These are phyloP conservation scores for Solanum appendiculatum DNA, from an alignment of 257 asterid species.

Conservation along the genomic window DNA sequence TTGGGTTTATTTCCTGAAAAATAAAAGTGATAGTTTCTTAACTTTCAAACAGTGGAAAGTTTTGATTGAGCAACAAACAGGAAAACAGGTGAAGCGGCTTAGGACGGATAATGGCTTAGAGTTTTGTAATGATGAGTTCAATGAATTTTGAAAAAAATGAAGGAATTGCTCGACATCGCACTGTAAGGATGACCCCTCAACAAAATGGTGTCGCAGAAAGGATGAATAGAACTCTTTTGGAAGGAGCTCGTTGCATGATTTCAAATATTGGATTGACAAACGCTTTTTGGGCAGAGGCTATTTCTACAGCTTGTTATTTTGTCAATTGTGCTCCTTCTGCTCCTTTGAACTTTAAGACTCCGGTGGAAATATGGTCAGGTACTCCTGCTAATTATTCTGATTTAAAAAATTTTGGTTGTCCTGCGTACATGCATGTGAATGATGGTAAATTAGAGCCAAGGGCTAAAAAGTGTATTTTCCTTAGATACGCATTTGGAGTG, in stretches of 20 bases:
- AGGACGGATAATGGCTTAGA: background rate
- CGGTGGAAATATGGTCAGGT: background rate
- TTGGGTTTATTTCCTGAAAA: background rate
- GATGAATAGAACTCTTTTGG: background rate
- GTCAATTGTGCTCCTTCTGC: background rate
- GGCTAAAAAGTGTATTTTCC: background rate
- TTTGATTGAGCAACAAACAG: background rate
- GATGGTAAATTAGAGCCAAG: background rate
- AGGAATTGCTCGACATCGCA: background rate
- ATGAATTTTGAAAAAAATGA: background rate
- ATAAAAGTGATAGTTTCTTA: background rate
- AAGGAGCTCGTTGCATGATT: background rate
- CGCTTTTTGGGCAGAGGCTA: background rate
- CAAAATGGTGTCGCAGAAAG: background rate
- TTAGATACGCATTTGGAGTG: background rate
- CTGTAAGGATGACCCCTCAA: background rate
- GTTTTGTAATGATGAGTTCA: background rate
- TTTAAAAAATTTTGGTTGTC: background rate
- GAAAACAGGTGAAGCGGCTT: background rate
- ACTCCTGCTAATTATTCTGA: background rate
- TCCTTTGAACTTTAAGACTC: background rate
- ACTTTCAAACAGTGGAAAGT: background rate
- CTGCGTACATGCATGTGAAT: background rate
- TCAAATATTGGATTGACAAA: background rate
- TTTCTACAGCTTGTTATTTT: background rate